Conservation (phyloP, 129 eudicot species). For the Ambrosia artemisiifolia region DNA sequence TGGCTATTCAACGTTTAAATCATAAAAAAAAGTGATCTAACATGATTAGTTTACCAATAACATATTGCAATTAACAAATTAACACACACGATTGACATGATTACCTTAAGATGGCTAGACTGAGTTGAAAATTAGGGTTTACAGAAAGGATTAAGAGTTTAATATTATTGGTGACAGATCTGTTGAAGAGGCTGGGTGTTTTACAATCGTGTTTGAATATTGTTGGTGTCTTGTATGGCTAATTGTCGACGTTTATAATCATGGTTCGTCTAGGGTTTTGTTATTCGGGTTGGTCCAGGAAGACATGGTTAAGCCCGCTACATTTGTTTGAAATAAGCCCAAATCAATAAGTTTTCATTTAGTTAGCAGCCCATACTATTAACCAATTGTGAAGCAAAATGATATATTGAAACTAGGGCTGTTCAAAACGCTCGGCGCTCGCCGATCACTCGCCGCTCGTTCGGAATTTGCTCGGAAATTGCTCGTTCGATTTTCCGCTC, state of each 20-base stretch:
- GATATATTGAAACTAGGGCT: no score
- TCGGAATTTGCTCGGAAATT: no score
- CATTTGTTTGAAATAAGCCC: no score
- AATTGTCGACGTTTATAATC: background rate
- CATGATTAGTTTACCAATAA: background rate
- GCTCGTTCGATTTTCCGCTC: no score
- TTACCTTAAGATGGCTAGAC: constrained; percentile 17
- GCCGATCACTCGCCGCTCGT: no score
- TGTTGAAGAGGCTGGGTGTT: constrained; percentile 7
- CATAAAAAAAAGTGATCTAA: background rate
- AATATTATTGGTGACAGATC: background rate
- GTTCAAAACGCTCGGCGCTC: no score
- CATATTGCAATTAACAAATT: background rate
- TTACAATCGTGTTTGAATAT: background rate
- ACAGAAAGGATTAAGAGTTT: background rate
- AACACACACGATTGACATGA: background rate
- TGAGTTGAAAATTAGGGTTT: constrained; percentile 13
- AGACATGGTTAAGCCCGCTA: no score
- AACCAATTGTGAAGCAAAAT: no score
- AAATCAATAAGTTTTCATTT: no score
- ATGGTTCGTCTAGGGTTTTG: constrained; percentile 1
- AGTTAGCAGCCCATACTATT: no score
- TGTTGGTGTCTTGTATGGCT: background rate
- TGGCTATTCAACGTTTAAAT: constrained; percentile 34
- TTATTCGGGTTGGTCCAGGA: background rate